Evolutionary conservation across 2,329 filamentous ascomycete genomes (phyloP).

Genomic region (Ramularia collo-cygni): DNA sequence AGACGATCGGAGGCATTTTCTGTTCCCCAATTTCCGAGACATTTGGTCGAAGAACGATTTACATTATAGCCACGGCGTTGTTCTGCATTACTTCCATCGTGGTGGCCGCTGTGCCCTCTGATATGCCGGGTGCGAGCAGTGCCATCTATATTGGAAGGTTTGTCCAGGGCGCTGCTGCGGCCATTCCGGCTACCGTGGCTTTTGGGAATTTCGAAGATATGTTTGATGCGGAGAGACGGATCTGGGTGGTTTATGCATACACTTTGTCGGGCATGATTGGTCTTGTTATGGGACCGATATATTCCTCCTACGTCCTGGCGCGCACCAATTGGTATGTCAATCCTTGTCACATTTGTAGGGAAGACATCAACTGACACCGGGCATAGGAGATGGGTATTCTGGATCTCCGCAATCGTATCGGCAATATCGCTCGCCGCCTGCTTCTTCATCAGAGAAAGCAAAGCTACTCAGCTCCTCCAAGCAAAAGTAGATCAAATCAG

Average conservation of each 20-base stretch:
- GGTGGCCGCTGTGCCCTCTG: constrained; percentile 25
- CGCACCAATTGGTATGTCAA: neutral
- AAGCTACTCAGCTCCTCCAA: constrained; percentile 37
- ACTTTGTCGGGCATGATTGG: constrained; percentile 38
- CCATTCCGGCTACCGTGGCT: constrained; percentile 42
- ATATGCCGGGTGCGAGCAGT: constrained; percentile 4
- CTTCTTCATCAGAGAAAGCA: constrained; percentile 36
- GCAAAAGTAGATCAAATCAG: constrained; percentile 28
- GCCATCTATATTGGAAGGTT: constrained; percentile 38
- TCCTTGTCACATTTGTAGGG: neutral
- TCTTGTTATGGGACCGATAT: constrained; percentile 39
- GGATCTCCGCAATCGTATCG: constrained; percentile 37
- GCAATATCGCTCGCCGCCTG: constrained; percentile 31
- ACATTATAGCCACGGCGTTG: constrained; percentile 27
- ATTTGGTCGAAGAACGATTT: constrained; percentile 31
- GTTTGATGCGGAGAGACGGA: constrained; percentile 34
- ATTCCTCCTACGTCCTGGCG: constrained; percentile 34
- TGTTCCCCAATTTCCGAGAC: constrained; percentile 34
- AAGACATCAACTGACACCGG: constrained; percentile 16
- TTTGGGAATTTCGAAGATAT: constrained; percentile 45
- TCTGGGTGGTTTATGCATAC: constrained; percentile 38
- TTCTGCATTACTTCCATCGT: constrained; percentile 34
- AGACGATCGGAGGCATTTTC: constrained; percentile 32
- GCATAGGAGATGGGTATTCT: constrained; percentile 39
- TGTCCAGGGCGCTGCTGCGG: constrained; percentile 39